Base-by-base conservation (phyloP, 495 filamentous ascomycete genomes). In the Xylaria curta region DNA sequence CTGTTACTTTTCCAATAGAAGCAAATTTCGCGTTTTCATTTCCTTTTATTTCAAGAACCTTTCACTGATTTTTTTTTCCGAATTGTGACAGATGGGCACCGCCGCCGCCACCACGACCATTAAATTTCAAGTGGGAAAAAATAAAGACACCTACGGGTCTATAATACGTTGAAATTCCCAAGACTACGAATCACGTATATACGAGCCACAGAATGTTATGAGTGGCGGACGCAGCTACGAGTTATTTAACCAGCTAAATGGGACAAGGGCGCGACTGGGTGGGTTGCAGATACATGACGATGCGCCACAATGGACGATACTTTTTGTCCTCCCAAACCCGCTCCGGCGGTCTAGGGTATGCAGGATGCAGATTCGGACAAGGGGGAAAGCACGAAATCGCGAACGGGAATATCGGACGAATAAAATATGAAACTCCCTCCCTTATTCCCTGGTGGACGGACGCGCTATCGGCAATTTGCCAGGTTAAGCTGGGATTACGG, bases 81-180 rank as follows among this genome's bases (percentile, higher is more conserved):
- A 26, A 72, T 71, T 76, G 78, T 81, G 75, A 82, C 73, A 82
- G 81, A 82, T 79, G 77, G 74, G 58, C 77, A 70, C 66, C 77
- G 71, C 40, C 79, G 74, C 60, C 80, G 73, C 76, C 78, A 62
- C 70, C 78, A 73, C 74, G 69, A 76, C 33, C 65, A 72, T 31
- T 60, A 54, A n/a, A 44, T 66, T 17, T 19, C 12, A 19, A 60
- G 44, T 46, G n/a, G 19, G 44, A 9, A 31, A 31, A 56, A 53
- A 31, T 42, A 56, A 58, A 61, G 17, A 69, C n/a, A 54, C 15
- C 26, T 28, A 38, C 19, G 26, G n/a, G 28, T 15, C 13, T 31
- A 59, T 1, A 26, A 17, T 68, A 33, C 36, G 26, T 61, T 33
- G 54, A 36, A 61, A 17, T 31, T 13, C n/a, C 21, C 26, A 19